Conservation (phyloP, 148 eudicot genomes). For the Talinum fruticosum region DNA sequence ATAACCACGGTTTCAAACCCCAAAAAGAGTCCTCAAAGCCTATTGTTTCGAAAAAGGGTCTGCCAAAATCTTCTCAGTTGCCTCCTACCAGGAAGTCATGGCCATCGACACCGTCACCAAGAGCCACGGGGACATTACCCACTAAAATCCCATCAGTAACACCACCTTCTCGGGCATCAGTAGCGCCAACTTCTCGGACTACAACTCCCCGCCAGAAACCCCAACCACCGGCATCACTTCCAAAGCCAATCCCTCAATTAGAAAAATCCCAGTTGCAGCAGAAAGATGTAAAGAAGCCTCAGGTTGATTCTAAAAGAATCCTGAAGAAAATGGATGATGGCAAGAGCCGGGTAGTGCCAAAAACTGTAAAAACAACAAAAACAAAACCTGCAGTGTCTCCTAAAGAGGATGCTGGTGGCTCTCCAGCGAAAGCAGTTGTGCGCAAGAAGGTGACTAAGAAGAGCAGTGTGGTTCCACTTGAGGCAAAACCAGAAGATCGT, state of each 20-base stretch:
- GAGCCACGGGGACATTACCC: conserved; percentile 51
- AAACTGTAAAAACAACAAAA: conserved; percentile 44
- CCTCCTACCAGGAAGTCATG: conserved; percentile 82
- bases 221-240: conserved; percentile 46
- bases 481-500: conserved; percentile 70
- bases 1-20: conserved; percentile 35
- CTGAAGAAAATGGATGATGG: conserved; percentile 43
- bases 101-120: conserved; percentile 76
- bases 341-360: conserved; percentile 39
- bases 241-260: conserved; percentile 49
- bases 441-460: conserved; percentile 77
- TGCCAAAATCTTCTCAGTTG: conserved; percentile 52
- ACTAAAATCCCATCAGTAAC: conserved; percentile 49
- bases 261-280: conserved; percentile 45
- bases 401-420: conserved; percentile 39
- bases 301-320: conserved; percentile 40
- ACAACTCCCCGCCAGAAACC: conserved; percentile 55
- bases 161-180: conserved; percentile 43
- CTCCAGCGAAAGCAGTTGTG: conserved; percentile 53
- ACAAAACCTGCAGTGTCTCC: conserved; percentile 36
- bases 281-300: conserved; percentile 50
- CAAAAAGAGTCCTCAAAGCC: conserved; percentile 58
- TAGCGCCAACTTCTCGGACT: conserved; percentile 44
- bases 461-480: conserved; percentile 92
- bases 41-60: conserved; percentile 52